Percentiles rank a stretch among this genome's conserved stretches.
phyloP scores from a whole-genome alignment of 805 yeast genomes.

The Candida vartiovaarae region DNA sequence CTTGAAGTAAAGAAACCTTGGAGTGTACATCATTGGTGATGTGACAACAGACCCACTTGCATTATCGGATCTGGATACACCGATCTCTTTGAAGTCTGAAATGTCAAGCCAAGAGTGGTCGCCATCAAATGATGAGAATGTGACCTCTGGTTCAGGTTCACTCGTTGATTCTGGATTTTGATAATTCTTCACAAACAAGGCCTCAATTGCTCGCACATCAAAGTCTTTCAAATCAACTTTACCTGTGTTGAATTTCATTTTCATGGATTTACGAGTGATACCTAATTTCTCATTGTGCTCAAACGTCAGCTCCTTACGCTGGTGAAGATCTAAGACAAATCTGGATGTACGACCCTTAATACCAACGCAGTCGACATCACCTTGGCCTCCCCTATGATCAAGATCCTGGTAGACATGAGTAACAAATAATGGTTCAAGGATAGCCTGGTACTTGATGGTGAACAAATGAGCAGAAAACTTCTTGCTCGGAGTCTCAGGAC shows the following conservation, averaged over 20 bases:
- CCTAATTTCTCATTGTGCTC: slow-evolving; percentile 41
- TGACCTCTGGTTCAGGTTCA: slow-evolving; percentile 6
- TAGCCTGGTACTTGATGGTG: slow-evolving; percentile 75
- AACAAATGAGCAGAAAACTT: slow-evolving; percentile 71
- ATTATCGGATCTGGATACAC: slow-evolving; percentile 28
- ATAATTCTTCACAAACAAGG: slow-evolving; percentile 31
- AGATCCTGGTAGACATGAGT: slow-evolving; percentile 63
- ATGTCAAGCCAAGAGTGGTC: slow-evolving; percentile 57
- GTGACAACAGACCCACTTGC: slow-evolving; percentile 39
- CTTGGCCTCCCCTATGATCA: slow-evolving; percentile 33
- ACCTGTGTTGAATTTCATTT: slow-evolving; percentile 60
- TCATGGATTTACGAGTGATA: slow-evolving; percentile 39
- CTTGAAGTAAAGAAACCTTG: slow-evolving; percentile 62
- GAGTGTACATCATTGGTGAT: slow-evolving; percentile 58
- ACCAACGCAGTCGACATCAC: slow-evolving; percentile 49
- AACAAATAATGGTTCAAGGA: slow-evolving; percentile 63
- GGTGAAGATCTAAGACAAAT: slow-evolving; percentile 62
- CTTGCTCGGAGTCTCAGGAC: slow-evolving; percentile 42
- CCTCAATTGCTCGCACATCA: slow-evolving; percentile 54
- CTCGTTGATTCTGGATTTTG: slow-evolving; percentile 6
- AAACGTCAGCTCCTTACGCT: slow-evolving; percentile 41
- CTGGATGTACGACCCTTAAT: slow-evolving; percentile 51
- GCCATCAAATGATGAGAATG: slow-evolving; percentile 39
- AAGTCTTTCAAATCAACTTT: slow-evolving; percentile 47
- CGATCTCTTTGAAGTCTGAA: slow-evolving; percentile 55